phyloP scores from a whole-genome alignment of 257 asterid genomes.

The Gentiana dahurica region DNA sequence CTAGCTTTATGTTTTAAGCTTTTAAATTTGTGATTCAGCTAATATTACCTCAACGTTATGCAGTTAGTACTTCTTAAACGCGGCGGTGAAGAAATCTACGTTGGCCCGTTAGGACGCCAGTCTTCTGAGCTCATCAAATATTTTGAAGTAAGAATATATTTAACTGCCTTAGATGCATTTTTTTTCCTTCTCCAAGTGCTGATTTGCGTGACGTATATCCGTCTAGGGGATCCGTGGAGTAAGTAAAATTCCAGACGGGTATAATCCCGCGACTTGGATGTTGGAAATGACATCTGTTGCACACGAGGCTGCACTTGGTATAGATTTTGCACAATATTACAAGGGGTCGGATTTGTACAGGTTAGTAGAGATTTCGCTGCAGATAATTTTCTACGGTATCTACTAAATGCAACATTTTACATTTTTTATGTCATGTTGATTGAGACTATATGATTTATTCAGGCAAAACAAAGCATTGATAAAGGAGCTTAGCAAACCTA shows the following conservation, averaged over 20 bases:
- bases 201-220: neutral
- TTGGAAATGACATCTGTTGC: conserved; percentile 69
- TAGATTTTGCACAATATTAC: conserved; percentile 69
- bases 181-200: neutral
- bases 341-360: conserved; percentile 45
- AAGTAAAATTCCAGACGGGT: conserved; percentile 49
- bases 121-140: conserved; percentile 50
- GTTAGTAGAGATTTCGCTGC: conserved; percentile 14
- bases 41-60: neutral
- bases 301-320: conserved; percentile 56
- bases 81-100: conserved; percentile 78
- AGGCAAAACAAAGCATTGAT: conserved; percentile 66
- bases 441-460: conserved; percentile 8
- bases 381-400: no score
- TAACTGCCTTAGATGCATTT: neutral
- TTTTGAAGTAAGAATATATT: conserved; percentile 45
- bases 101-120: conserved; percentile 61
- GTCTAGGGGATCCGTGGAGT: conserved; percentile 57
- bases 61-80: conserved; percentile 70
- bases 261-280: conserved; percentile 93
- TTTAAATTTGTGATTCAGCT: neutral
- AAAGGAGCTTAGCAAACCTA: conserved; percentile 58
- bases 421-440: neutral
- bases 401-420: no score
- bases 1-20: neutral